Evolutionary conservation across 371 early-diverging fungal genomes (phyloP).

Genomic region (Lichtheimia ramosa): DNA sequence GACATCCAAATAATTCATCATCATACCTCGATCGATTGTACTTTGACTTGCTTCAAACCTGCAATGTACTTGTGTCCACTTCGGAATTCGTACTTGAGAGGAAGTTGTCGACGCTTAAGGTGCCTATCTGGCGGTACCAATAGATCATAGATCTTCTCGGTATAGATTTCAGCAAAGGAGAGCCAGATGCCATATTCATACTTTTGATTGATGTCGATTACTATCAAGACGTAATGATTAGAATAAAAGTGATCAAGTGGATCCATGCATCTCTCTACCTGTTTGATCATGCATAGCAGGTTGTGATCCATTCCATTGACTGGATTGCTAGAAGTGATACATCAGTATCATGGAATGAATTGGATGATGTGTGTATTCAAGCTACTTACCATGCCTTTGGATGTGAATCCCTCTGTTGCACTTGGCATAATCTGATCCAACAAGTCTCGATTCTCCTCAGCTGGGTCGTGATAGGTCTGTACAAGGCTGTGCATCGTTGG

Average conservation of each 20-base stretch:
- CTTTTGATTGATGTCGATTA: conserved; percentile 37
- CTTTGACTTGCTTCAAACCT: conserved; percentile 60
- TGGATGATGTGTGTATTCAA: no score
- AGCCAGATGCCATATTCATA: conserved; percentile 73
- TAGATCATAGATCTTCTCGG: conserved; percentile 83
- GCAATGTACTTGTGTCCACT: conserved; percentile 60
- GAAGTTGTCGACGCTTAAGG: conserved; percentile 45
- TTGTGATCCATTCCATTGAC: conserved; percentile 17
- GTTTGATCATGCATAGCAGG: conserved; percentile 17
- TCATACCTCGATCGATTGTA: conserved; percentile 47
- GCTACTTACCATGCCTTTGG: no score
- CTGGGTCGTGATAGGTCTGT: conserved; percentile 25
- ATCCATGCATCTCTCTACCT: conserved; percentile 3
- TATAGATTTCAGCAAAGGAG: conserved; percentile 83
- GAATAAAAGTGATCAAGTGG: background rate
- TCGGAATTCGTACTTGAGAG: conserved; percentile 56
- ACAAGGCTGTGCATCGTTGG: conserved; percentile 52
- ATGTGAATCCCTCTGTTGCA: no score
- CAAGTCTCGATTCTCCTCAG: conserved; percentile 33
- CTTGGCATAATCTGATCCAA: conserved; percentile 13
- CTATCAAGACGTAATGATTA: conserved; percentile 12
- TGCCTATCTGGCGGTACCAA: conserved; percentile 47
- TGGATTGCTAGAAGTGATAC: conserved; percentile 15
- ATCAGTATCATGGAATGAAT: no score
- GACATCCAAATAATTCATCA: background rate